Conservation (phyloP, 2,329 filamentous ascomycete species). For the Penicillium olsonii region DNA sequence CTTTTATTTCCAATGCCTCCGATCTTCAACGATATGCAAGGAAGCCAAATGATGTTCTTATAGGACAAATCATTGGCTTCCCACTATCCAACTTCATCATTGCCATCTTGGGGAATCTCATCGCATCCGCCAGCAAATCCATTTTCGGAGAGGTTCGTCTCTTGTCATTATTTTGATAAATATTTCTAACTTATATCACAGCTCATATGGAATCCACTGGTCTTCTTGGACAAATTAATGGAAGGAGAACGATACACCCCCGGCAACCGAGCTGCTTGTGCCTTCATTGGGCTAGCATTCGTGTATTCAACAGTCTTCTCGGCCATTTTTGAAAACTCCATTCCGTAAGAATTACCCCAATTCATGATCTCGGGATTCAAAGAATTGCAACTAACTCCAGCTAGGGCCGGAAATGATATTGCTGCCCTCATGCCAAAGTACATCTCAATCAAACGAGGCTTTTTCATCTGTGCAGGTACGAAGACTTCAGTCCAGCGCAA, state of each 20-base stretch:
- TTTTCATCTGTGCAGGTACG: conserved; percentile 38
- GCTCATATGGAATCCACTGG: conserved; percentile 40
- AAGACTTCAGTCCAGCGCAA: not conserved
- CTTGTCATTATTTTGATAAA: too few relatives aligned
- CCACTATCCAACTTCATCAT: conserved; percentile 44
- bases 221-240: conserved; percentile 38
- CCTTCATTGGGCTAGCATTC: conserved; percentile 46
- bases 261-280: conserved; percentile 40
- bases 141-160: conserved; percentile 33
- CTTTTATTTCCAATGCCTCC: conserved; percentile 40
- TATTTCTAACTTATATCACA: conserved; percentile 4
- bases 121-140: conserved; percentile 34
- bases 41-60: conserved; percentile 43
- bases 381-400: not conserved
- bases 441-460: conserved; percentile 42
- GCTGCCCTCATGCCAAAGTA: conserved; percentile 43
- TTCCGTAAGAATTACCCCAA: conserved; percentile 24
- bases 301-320: conserved; percentile 48
- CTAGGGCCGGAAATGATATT: conserved; percentile 40
- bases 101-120: conserved; percentile 42
- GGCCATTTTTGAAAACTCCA: conserved; percentile 47
- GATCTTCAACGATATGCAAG: conserved; percentile 49
- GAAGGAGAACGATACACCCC: conserved; percentile 37
- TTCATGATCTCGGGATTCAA: not conserved
- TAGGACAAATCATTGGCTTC: conserved; percentile 46